phyloP scores from a whole-genome alignment of 495 filamentous ascomycete genomes.

The Daldinia caldariorum region DNA sequence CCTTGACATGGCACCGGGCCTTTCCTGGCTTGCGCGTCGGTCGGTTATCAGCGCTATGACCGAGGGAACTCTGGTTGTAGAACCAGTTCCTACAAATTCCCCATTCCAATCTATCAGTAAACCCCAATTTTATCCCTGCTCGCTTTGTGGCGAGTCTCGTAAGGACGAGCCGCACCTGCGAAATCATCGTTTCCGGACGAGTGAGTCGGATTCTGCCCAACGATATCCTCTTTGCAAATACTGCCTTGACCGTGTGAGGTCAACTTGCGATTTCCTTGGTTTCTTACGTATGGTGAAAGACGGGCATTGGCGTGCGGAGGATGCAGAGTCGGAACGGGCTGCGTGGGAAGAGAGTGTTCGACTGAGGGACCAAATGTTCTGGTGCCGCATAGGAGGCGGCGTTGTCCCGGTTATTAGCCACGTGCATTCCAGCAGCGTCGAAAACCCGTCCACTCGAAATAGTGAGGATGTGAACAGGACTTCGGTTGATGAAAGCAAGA shows the following conservation, averaged over 20 bases:
- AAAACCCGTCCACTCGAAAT: conserved; percentile 33
- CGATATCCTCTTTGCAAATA: conserved; percentile 89
- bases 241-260: conserved; percentile 83
- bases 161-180: conserved; percentile 74
- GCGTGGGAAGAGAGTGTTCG: conserved; percentile 95
- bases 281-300: conserved; percentile 91
- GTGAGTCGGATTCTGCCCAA: conserved; percentile 83
- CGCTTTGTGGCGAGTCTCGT: conserved; percentile 86
- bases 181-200: conserved; percentile 88
- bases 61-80: conserved; percentile 88
- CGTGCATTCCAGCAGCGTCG: conserved; percentile 29
- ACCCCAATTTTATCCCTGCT: conserved; percentile 74
- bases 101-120: conserved; percentile 63
- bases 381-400: conserved; percentile 88
- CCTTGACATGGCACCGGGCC: conserved; percentile 85
- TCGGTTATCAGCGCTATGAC: conserved; percentile 82
- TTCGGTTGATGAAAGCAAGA: conserved; percentile 13
- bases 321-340: conserved; percentile 76
- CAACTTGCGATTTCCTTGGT: conserved; percentile 89
- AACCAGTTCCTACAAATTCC: conserved; percentile 73
- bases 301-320: conserved; percentile 84
- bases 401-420: conserved; percentile 74
- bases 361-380: conserved; percentile 94
- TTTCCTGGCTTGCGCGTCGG: conserved; percentile 91
- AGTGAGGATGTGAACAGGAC: conserved; percentile 30